A percentile compares a stretch with the other conserved stretches of the same genome.
Evolutionary conservation across 306 rosid genomes (phyloP).

Genomic region (Coriaria nepalensis): DNA sequence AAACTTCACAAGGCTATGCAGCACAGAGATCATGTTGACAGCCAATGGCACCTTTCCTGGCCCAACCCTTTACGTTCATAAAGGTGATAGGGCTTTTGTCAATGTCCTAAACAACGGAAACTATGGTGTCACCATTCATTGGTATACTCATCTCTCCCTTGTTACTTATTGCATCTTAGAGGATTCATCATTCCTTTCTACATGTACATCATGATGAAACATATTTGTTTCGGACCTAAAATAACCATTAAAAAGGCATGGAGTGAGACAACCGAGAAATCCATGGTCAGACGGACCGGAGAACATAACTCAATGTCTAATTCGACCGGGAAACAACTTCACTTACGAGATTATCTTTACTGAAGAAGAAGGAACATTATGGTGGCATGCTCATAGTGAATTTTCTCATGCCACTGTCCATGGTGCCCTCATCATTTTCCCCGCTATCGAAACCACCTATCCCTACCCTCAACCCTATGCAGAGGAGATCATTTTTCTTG

Average conservation of each 20-base stretch:
- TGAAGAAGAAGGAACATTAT: slow-evolving; percentile 26
- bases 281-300: slow-evolving; percentile 38
- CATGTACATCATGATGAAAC: no score
- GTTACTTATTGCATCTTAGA: neutral
- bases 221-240: no score
- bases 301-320: slow-evolving; percentile 30
- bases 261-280: slow-evolving; percentile 26
- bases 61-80: slow-evolving; percentile 20
- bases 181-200: no score
- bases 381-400: slow-evolving; percentile 40
- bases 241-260: slow-evolving; percentile 12
- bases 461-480: slow-evolving; percentile 17
- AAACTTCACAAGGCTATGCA: slow-evolving; percentile 16
- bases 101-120: slow-evolving; percentile 17
- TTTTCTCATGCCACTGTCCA: slow-evolving; percentile 28
- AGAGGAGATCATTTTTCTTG: slow-evolving; percentile 9
- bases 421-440: slow-evolving; percentile 19
- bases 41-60: slow-evolving; percentile 22
- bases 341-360: slow-evolving; percentile 25
- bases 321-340: slow-evolving; percentile 13
- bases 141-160: slow-evolving; percentile 1
- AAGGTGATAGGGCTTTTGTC: slow-evolving; percentile 22
- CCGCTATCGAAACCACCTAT: neutral
- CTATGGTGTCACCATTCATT: slow-evolving; percentile 24
- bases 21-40: slow-evolving; percentile 16